Base-by-base conservation (phyloP, 73 alveolate species). In the Durusdinium trenchii region DNA sequence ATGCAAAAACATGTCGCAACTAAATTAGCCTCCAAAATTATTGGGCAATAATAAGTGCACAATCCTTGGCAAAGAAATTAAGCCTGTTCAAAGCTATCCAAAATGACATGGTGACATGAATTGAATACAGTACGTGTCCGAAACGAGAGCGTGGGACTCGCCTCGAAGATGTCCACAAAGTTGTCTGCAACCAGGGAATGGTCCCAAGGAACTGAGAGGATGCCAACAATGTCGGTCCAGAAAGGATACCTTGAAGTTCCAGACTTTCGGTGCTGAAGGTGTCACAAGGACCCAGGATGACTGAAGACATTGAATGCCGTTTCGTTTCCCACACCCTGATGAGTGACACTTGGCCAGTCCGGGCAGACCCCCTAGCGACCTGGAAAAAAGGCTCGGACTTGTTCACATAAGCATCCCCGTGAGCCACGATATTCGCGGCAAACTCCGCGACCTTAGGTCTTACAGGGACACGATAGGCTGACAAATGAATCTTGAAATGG, bases 151-250 rank as follows among this genome's bases (percentile, higher is more conserved):
- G n/a, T n/a, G n/a, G n/a, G n/a, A n/a, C n/a, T n/a, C 3, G 57
- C 86, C 96, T 89, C 96, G 23, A 89, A 89, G 69, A 64, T 36
- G 85, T 73, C 96, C 60, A 89, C 96, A n/a, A 89, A 89, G 96
- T 64, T 89, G 75, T 89, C 96, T 9, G 96, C 96, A 67, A 89
- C 86, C 71, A 61, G 28, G 84, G 96, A 89, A 36, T 45, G 69
- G 57, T 89, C 96, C 86, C 75, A 51, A 35, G 96, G 96, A 36
- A 89, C 96, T 3, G 96, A 89, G 26, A 89, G 71, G 62, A 89
- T 89, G 83, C 96, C 82, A 3, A 89, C 76, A 20, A 61, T 45
- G 51, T 89, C 96, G 10, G 96, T 89, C 86, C 96, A 89, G 38
- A 89, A 89, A 7, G 96, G 45, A 73, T 89, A 89, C 86, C 96